Conservation (phyloP, 2,329 filamentous ascomycete species). For the Alternaria sp. region DNA sequence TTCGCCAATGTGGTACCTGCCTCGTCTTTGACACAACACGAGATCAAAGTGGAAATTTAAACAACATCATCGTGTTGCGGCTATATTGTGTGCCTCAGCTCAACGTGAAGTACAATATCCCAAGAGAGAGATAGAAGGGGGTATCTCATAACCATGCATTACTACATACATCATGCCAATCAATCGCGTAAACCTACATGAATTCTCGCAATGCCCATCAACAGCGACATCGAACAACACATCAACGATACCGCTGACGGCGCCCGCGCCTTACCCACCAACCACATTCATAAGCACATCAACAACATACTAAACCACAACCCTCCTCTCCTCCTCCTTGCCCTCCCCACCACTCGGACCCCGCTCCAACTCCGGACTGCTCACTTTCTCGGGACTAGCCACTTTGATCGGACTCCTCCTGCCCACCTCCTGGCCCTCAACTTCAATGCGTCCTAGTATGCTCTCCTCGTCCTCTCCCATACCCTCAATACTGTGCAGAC, state of each 20-base stretch:
- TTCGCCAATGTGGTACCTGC: neutral
- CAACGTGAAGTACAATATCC: neutral
- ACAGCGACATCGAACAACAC: neutral
- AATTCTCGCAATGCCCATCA: neutral
- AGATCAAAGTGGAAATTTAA: no score
- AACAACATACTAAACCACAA: conserved; percentile 2
- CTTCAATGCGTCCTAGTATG: conserved; percentile 1
- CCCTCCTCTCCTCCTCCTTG: neutral
- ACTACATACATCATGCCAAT: conserved; percentile 7
- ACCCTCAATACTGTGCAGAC: conserved; percentile 12
- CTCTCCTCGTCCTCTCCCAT: conserved; percentile 20
- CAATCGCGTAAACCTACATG: conserved; percentile 1
- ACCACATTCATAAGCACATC: neutral
- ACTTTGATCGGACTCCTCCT: neutral
- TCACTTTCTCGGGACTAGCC: conserved; percentile 6
- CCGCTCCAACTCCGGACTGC: conserved; percentile 6
- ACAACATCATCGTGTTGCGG: neutral
- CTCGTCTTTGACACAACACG: neutral
- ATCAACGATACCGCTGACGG: neutral
- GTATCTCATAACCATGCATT: conserved; percentile 15
- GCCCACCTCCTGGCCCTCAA: conserved; percentile 7
- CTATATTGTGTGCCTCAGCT: neutral
- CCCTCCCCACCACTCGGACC: neutral
- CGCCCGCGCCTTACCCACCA: neutral
- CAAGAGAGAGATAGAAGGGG: neutral